Evolutionary conservation across 2,329 filamentous ascomycete genomes (phyloP), one percentile per base, ranked within the genome.

Genomic region (Botrytis elliptica): DNA sequence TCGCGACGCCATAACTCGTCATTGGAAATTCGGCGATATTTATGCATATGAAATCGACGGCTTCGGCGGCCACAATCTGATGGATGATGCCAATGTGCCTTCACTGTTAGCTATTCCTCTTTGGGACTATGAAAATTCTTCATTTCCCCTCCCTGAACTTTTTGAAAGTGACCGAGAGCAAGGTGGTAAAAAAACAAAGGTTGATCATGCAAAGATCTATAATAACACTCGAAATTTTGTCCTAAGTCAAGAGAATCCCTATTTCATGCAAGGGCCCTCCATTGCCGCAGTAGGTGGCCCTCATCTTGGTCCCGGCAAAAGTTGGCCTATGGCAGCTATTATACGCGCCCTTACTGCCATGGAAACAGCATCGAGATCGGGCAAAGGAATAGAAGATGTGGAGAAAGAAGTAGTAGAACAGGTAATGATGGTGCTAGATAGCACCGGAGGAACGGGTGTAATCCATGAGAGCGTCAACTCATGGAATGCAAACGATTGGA

Each of bases 141-240:
- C 74, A 4, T 78, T 80, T 40, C 73, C 75, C 14, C 69, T 79
- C 5, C 78, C 79, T 7, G 29, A 73, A n/a, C 62, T 75, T 12
- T 65, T 70, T 10, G 59, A 77, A 38, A 76, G 68, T 2, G 76
- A 76, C 9, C 49, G 66, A 42, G 25, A 55, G 29, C 66, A 68
- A 57, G 57, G 40, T 16, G 55, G 57, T 14, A 46, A 49, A 20
- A 70, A 46, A 25, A 29, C 20, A n/a, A 38, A 64, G 8, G 20
- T 68, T 7, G 82, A 85, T 52, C 84, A 89, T 52, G 88, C 93
- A 75, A 76, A 86, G 22, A 86, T 92, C 3, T 97, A 97, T 81
- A 87, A 90, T 77, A 94, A 93, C 81, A 97, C 94, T 0, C 88
- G 94, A 74, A 86, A 87, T 70, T 95, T 95, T 87, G 89, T 95